Base-by-base conservation (phyloP, 1,139 yeast genomes). In the Candida pseudoviswanathii region DNA sequence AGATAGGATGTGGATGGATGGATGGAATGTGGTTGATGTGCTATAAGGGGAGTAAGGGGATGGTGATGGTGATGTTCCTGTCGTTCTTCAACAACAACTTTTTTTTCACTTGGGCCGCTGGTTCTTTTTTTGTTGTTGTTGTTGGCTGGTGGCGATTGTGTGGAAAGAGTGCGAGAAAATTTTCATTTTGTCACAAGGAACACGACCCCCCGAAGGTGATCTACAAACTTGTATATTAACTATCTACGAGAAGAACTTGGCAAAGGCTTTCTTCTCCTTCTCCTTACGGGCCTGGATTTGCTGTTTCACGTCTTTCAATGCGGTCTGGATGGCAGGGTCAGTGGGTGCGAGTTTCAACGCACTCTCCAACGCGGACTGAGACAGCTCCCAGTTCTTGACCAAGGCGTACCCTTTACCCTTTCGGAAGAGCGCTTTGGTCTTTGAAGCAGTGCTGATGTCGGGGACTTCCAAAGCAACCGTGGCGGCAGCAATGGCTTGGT, bases 251-350 rank as follows among this genome's bases (percentile, higher is more conserved):
- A 92, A 92, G 75, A 92, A 87, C 67, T 89, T 91, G 46, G 95
- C 73, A 76, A 89, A 84, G 2, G 96, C 94, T 59, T 88, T 89
- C 73, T 85, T 88, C 65, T 91, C 91, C 64, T 85, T 85, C 44
- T 84, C 85, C 50, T 73, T 77, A 55, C 89, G 80, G 27, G 71
- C 71, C 56, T 81, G 80, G 48, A 82, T 72, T 64, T 44, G 67
- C 67, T n/a, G n/a, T 63, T 82, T 82, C 37, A 89, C 85, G 45
- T 84, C 87, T 25, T 72, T 67, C 44, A 91, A 75, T 33, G 92
- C 94, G 56, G 81, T 81, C 48, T 75, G 59, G 51, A 92, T 86
- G 7, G 88, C 96, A 2, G 81, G 82, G 63, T 94, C 99, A 36
- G 74, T 73, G 31, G 96, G 96, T 48, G 86, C 81, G 44, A 80